Conservation (phyloP, 768 basidiomycete genomes). For the Strobilomyces confusus region DNA sequence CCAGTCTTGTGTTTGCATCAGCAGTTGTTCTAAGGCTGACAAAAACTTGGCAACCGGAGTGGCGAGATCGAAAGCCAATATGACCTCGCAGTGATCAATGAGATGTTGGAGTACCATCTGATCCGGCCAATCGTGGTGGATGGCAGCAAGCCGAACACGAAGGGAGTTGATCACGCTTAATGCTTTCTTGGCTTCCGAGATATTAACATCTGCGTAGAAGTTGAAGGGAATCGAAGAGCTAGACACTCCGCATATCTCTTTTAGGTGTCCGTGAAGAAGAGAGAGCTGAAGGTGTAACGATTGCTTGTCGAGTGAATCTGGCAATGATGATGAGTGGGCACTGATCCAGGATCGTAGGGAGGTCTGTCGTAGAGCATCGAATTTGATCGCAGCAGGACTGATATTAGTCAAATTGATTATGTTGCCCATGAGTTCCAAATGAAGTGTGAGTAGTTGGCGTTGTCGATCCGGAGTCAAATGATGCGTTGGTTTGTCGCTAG, state of each 20-base stretch:
- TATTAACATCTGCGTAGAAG: conserved; percentile 81
- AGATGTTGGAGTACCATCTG: conserved; percentile 96
- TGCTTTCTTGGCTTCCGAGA: conserved; percentile 64
- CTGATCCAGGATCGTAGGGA: conserved; percentile 34
- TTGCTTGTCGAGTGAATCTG: conserved; percentile 45
- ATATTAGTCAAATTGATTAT: background rate
- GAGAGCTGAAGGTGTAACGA: conserved; percentile 51
- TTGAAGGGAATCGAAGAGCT: conserved; percentile 41
- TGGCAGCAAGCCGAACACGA: conserved; percentile 44
- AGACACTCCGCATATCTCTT: conserved; percentile 27
- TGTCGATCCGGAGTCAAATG: conserved; percentile 26
- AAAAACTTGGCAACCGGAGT: conserved; percentile 82
- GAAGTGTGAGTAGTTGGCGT: conserved; percentile 43
- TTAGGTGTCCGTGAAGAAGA: conserved; percentile 42
- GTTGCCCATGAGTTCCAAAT: conserved; percentile 40
- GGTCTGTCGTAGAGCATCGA: conserved; percentile 32
- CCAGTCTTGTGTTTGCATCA: conserved; percentile 92
- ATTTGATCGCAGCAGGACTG: conserved; percentile 14
- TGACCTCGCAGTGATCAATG: conserved; percentile 59
- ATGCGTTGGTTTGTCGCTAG: conserved; percentile 20
- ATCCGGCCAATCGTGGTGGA: conserved; percentile 88
- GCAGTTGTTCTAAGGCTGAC: conserved; percentile 76
- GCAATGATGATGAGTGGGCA: conserved; percentile 28
- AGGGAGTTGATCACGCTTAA: conserved; percentile 49
- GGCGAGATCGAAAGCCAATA: conserved; percentile 56